Percentiles rank a stretch among this genome's conserved stretches.
These are phyloP conservation scores for Suillus subalutaceus DNA, from an alignment of 768 basidiomycete genomes.

Conservation along the genomic window DNA sequence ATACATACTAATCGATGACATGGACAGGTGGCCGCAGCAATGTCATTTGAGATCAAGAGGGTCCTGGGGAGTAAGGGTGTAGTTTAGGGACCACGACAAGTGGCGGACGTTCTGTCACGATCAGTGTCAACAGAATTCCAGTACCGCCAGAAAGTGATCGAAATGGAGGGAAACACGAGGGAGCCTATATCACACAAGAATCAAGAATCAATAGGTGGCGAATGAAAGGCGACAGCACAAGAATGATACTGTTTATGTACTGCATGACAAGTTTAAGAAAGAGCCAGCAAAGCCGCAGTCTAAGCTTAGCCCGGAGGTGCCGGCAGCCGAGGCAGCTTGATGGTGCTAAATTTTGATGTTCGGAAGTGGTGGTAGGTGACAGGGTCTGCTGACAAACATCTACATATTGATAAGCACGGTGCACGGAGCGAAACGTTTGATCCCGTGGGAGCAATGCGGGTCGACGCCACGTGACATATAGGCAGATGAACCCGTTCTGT, in stretches of 20 bases:
- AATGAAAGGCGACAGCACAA: not conserved
- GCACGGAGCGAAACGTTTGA: too few relatives aligned
- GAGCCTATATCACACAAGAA: not conserved
- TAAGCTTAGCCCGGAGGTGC: not conserved
- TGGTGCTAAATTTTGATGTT: too few relatives aligned
- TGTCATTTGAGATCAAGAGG: not conserved
- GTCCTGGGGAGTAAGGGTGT: not conserved
- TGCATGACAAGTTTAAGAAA: not conserved
- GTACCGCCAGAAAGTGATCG: not conserved
- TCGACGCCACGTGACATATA: too few relatives aligned
- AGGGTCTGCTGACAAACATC: too few relatives aligned
- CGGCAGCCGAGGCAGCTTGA: too few relatives aligned
- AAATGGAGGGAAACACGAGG: not conserved
- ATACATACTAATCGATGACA: not conserved
- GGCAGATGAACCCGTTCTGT: too few relatives aligned
- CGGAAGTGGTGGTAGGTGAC: too few relatives aligned
- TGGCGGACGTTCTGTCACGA: not conserved
- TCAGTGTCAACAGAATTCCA: not conserved
- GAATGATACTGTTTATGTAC: not conserved
- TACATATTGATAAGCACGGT: too few relatives aligned
- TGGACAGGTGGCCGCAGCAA: not conserved
- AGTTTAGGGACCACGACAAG: not conserved
- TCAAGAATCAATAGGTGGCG: not conserved
- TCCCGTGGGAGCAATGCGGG: too few relatives aligned
- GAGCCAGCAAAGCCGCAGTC: not conserved